Base-by-base conservation (phyloP, 140 eudicot species). In the Anethum foeniculum region DNA sequence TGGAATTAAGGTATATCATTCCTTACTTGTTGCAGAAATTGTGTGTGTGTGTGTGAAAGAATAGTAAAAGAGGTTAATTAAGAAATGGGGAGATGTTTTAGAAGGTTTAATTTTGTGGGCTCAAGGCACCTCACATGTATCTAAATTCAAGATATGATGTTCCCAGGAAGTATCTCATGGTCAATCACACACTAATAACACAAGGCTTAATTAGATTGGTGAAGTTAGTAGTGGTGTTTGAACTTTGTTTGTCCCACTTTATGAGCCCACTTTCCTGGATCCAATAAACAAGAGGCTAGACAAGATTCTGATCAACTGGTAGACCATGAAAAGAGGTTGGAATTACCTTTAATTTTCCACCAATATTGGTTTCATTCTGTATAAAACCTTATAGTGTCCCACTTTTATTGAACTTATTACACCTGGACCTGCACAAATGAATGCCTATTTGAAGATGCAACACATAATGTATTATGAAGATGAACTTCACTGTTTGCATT, bases 1-100 rank as follows among this genome's bases (percentile, higher is more conserved):
- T 47, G 79, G 14, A 49, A 30, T 76, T 76, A 76, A 76, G 79
- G 79, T 28, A 47, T 76, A 23, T 27, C 44, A 48, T 46, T 73
- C 77, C 44, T 41, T 73, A 21, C 4, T 19, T 21, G 25, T 30
- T 30, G 75, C 9, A 69, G 6, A 5, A 30, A 13, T 12, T 28
- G 39, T 68, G 43, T 4, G 67, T 23, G 67, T 23, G 67, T 58
- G 30, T 58, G 68, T 60, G 25, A n/a, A 25, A 60, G 34, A 62
- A 62, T 62, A 62, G 69, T 25, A 25, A 25, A 5, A 65, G 38
- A 30, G 69, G 34, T 60, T 60, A n/a, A n/a, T 60, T n/a, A 60
- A 6, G 65, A 1, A 56, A 56, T 56, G 65, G 12, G 7, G 28
- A 56, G 65, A 56, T 56, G 25, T 21, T 56, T 64, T 8, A 64